phyloP scores from a whole-genome alignment of 345 rosid species.

The Capsella bursapastoris region DNA sequence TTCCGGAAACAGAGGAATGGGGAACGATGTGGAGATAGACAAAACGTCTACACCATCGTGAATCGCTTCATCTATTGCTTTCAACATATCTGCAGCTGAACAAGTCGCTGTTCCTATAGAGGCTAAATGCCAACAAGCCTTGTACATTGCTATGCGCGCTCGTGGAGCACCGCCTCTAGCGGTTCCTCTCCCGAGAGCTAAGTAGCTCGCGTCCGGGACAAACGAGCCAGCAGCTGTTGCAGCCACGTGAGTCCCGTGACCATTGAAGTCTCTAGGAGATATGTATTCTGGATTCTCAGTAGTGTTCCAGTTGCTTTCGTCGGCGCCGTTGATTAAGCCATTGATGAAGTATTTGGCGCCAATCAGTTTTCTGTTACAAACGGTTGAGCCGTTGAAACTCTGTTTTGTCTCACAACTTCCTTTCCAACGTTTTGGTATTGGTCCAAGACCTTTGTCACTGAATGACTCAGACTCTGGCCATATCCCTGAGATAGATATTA shows the following conservation, averaged over 20 bases:
- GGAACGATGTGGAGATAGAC: conserved; percentile 36
- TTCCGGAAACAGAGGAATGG: conserved; percentile 48
- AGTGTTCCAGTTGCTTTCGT: conserved; percentile 45
- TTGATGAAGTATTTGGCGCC: conserved; percentile 55
- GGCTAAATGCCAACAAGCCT: conserved; percentile 57
- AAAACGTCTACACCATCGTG: conserved; percentile 49
- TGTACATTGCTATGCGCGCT: conserved; percentile 58
- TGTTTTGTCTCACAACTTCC: conserved; percentile 53
- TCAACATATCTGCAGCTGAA: conserved; percentile 53
- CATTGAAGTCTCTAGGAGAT: conserved; percentile 58
- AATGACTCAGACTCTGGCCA: conserved; percentile 62
- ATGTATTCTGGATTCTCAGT: conserved; percentile 47
- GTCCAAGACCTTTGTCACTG: conserved; percentile 52
- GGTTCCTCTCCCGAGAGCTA: conserved; percentile 50
- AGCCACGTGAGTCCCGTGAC: conserved; percentile 72
- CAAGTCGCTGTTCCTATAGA: conserved; percentile 47
- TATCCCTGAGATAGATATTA: conserved; percentile 35
- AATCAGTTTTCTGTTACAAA: conserved; percentile 59
- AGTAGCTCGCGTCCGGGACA: conserved; percentile 48
- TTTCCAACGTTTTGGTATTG: conserved; percentile 59
- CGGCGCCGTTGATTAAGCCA: conserved; percentile 47
- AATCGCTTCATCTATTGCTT: conserved; percentile 65
- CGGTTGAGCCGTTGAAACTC: conserved; percentile 39
- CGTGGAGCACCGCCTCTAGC: conserved; percentile 61
- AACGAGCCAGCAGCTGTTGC: conserved; percentile 59